Conservation (phyloP, 148 eudicot species). For the Hydrangea macrophylla region DNA sequence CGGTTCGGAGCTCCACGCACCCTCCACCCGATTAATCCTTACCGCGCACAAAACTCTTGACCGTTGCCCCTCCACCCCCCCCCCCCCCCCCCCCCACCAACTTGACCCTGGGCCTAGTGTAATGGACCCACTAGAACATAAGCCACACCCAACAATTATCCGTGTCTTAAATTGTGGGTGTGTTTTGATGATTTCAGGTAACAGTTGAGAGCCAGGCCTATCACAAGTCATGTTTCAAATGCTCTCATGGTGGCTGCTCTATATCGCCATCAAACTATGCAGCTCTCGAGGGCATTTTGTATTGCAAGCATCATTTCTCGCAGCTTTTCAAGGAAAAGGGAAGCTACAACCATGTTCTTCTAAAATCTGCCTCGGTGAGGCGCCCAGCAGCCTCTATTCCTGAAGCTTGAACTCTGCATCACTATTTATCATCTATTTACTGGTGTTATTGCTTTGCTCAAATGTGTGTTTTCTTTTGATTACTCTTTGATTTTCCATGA, state of each 20-base stretch:
- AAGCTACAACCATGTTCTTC: constrained; percentile 80
- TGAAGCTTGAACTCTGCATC: constrained; percentile 31
- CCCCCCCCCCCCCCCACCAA: too few relatives aligned
- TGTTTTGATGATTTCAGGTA: constrained; percentile 40
- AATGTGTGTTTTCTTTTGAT: background rate
- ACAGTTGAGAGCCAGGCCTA: constrained; percentile 76
- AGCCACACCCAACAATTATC: too few relatives aligned
- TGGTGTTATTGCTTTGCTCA: background rate
- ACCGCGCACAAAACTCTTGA: background rate
- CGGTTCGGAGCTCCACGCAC: too few relatives aligned
- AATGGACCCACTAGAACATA: too few relatives aligned
- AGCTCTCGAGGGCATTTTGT: constrained; percentile 75
- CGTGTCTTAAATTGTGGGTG: background rate
- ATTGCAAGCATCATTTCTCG: constrained; percentile 91
- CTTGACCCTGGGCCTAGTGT: too few relatives aligned
- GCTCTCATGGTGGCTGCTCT: constrained; percentile 81
- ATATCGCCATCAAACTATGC: constrained; percentile 88
- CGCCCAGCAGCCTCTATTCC: constrained; percentile 48
- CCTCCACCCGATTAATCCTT: background rate
- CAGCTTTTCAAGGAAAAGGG: constrained; percentile 97
- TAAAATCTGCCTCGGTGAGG: constrained; percentile 66
- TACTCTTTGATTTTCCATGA: background rate
- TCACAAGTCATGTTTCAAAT: constrained; percentile 87
- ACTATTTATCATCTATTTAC: background rate
- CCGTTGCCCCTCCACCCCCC: too few relatives aligned